These are phyloP conservation scores for Scutellaria baicalensis DNA, from an alignment of 257 asterid genomes.

Conservation along the genomic window DNA sequence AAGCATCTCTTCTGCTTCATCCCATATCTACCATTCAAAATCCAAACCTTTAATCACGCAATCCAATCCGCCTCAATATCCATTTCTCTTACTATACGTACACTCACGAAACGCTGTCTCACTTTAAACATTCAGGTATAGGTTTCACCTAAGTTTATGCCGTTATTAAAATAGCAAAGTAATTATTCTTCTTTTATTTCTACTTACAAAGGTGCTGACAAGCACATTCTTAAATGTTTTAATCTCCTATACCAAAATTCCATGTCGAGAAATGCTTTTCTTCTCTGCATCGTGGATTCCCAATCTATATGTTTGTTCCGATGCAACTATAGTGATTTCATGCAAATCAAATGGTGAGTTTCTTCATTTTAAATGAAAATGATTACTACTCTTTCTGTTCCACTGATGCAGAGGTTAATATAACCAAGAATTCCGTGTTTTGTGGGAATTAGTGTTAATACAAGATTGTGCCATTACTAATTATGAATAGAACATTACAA, in stretches of 20 bases:
- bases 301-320: background rate
- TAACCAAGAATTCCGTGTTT: background rate
- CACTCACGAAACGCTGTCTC: no score
- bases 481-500: background rate
- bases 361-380: no score
- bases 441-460: background rate
- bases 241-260: constrained; percentile 1
- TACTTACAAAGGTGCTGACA: background rate
- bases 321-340: background rate
- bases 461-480: background rate
- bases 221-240: background rate
- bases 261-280: background rate
- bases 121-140: no score
- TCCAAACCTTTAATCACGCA: background rate
- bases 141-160: no score
- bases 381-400: background rate
- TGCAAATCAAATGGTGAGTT: background rate
- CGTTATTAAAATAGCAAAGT: no score
- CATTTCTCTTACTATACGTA: no score
- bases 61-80: no score
- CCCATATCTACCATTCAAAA: background rate
- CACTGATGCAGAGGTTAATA: background rate
- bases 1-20: background rate
- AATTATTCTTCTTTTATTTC: no score
- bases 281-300: background rate